These are phyloP conservation scores for Starmerella floris DNA, from an alignment of 805 yeast species.

Conservation along the genomic window DNA sequence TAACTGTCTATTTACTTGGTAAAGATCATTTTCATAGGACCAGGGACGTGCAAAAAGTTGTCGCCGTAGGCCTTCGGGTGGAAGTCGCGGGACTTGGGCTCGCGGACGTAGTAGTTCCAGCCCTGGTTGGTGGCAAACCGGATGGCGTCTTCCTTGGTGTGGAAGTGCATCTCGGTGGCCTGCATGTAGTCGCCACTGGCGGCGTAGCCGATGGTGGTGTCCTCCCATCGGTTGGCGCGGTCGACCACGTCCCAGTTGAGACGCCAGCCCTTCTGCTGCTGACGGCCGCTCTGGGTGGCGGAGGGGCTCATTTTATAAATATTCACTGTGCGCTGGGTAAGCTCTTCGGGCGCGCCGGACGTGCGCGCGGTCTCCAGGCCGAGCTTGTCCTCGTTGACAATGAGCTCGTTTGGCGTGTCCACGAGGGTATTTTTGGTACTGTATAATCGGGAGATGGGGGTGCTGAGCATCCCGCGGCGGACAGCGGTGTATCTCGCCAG, in stretches of 20 bases:
- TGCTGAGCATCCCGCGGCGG: background rate
- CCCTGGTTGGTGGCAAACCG: conserved; percentile 74
- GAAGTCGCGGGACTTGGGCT: conserved; percentile 63
- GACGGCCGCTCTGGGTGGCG: conserved; percentile 63
- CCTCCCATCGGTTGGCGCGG: conserved; percentile 76
- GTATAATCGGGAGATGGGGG: background rate
- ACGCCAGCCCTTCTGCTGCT: conserved; percentile 42
- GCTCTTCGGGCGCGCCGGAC: conserved; percentile 60
- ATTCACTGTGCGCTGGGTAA: conserved; percentile 53
- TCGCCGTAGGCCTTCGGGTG: conserved; percentile 60
- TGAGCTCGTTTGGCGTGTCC: conserved; percentile 12
- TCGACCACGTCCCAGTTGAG: conserved; percentile 73
- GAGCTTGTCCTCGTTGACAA: conserved; percentile 11
- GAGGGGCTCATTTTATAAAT: conserved; percentile 65
- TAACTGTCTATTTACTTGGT: conserved; percentile 59
- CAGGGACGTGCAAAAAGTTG: conserved; percentile 56
- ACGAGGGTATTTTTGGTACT: conserved; percentile 6
- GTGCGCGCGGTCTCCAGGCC: conserved; percentile 9
- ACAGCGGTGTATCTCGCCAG: background rate
- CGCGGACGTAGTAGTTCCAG: conserved; percentile 71
- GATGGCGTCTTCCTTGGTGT: conserved; percentile 61
- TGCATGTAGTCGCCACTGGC: conserved; percentile 66
- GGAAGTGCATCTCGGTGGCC: conserved; percentile 62
- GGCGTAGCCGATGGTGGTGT: conserved; percentile 77
- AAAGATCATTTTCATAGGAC: conserved; percentile 66